Evolutionary conservation across 768 basidiomycete species (phyloP).

Genomic region (Lactifluus subvellereus): DNA sequence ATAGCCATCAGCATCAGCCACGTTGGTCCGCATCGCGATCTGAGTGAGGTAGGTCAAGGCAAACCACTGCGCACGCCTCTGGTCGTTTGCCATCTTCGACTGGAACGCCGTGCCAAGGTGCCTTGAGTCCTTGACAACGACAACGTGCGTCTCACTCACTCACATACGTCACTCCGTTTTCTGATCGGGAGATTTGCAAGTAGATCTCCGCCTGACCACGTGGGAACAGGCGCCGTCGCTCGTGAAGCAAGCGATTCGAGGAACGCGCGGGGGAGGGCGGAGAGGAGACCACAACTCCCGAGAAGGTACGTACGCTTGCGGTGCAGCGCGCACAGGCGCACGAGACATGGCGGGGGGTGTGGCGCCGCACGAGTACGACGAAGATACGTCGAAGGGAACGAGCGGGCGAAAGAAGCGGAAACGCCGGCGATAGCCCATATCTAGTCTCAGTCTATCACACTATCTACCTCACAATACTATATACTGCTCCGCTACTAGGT

Average conservation of each 20-base stretch:
- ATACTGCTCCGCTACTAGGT: background rate
- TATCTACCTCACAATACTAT: no score
- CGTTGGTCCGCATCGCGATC: no score
- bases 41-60: no score
- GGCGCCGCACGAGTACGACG: background rate
- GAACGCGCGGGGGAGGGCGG: constrained; percentile 15
- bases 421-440: background rate
- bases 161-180: no score
- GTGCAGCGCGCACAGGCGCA: constrained; percentile 39
- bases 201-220: constrained; percentile 44
- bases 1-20: no score
- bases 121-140: no score
- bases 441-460: background rate
- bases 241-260: constrained; percentile 39
- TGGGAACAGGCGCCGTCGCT: constrained; percentile 43
- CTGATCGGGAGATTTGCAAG: no score
- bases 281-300: no score
- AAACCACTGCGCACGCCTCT: no score
- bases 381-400: background rate
- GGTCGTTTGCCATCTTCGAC: no score
- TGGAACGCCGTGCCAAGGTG: no score
- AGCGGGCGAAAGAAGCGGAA: background rate
- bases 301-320: constrained; percentile 59
- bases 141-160: no score
- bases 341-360: background rate